Conservation (phyloP, 2,329 filamentous ascomycete species). For the Parasarocladium wereldwijsianum region DNA sequence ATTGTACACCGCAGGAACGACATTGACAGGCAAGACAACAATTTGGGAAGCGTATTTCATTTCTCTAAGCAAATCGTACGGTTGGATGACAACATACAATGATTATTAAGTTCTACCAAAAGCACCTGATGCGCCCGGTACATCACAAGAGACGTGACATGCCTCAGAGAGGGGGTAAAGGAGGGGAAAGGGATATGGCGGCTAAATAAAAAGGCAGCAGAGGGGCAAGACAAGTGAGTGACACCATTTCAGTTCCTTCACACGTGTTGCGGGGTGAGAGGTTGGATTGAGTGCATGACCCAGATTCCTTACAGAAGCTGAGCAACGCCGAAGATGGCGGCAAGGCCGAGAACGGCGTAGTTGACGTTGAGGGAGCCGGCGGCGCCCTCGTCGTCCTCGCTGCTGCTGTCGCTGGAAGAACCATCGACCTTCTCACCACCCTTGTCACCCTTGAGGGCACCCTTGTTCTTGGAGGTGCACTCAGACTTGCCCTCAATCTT, state of each 20-base stretch:
- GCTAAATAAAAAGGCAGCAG: conserved; percentile 18
- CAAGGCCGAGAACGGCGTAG: conserved; percentile 30
- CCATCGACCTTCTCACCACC: conserved; percentile 14
- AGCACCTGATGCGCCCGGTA: conserved; percentile 3
- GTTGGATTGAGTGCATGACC: not conserved
- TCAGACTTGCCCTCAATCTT: conserved; percentile 26
- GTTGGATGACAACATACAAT: conserved; percentile 18
- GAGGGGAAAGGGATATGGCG: conserved; percentile 18
- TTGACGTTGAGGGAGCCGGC: conserved; percentile 31
- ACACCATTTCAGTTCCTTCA: conserved; percentile 15
- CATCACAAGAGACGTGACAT: conserved; percentile 6
- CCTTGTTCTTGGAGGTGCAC: conserved; percentile 35
- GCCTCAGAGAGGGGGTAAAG: conserved; percentile 9
- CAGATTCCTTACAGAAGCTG: conserved; percentile 33
- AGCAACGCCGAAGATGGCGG: conserved; percentile 29
- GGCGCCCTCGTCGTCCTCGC: conserved; percentile 21
- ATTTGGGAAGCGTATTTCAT: no score
- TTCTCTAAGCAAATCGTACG: no score
- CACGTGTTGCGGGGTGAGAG: not conserved
- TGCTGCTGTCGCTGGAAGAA: conserved; percentile 12
- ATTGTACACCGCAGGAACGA: no score
- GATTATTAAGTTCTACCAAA: conserved; percentile 28
- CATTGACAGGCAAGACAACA: no score
- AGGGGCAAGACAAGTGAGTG: conserved; percentile 17
- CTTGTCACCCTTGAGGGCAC: conserved; percentile 33